Conservation (phyloP, 1,139 yeast species). For the Diutina pseudorugosa region DNA sequence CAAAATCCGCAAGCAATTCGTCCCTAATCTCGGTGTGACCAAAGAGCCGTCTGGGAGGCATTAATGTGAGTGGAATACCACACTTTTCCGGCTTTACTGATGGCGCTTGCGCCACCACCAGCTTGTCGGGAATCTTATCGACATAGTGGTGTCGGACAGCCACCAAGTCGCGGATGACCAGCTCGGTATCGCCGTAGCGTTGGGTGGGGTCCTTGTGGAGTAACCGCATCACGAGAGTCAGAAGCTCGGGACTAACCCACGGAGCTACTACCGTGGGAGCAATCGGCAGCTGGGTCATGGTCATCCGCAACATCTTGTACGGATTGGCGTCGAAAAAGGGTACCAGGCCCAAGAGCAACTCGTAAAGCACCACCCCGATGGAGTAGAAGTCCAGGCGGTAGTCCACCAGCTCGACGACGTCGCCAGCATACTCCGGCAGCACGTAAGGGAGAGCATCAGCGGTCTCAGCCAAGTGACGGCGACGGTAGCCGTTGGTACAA, state of each 20-base stretch:
- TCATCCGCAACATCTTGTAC: constrained; percentile 28
- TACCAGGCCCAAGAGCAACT: constrained; percentile 30
- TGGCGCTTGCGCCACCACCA: background rate
- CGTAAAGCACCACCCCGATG: constrained; percentile 39
- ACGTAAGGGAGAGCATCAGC: constrained; percentile 34
- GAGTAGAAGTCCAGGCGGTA: constrained; percentile 40
- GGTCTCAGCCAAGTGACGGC: constrained; percentile 16
- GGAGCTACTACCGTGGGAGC: constrained; percentile 25
- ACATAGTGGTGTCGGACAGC: constrained; percentile 12
- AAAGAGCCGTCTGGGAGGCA: background rate
- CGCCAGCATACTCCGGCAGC: constrained; percentile 41
- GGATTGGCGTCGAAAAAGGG: constrained; percentile 36
- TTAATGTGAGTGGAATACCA: background rate
- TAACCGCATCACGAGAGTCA: constrained; percentile 29
- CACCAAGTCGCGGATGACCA: constrained; percentile 27
- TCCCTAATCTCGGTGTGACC: background rate
- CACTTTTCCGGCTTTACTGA: constrained; percentile 10
- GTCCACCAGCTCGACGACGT: constrained; percentile 28
- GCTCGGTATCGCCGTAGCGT: constrained; percentile 26
- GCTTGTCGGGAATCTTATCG: no score
- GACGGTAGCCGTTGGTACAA: constrained; percentile 22
- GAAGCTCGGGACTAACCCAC: constrained; percentile 26
- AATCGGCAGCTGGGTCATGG: constrained; percentile 28
- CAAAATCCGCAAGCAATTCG: background rate
- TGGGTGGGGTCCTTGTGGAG: constrained; percentile 31